Conservation (phyloP, 371 early-diverging fungal genomes). For the Mortierella sp. region DNA sequence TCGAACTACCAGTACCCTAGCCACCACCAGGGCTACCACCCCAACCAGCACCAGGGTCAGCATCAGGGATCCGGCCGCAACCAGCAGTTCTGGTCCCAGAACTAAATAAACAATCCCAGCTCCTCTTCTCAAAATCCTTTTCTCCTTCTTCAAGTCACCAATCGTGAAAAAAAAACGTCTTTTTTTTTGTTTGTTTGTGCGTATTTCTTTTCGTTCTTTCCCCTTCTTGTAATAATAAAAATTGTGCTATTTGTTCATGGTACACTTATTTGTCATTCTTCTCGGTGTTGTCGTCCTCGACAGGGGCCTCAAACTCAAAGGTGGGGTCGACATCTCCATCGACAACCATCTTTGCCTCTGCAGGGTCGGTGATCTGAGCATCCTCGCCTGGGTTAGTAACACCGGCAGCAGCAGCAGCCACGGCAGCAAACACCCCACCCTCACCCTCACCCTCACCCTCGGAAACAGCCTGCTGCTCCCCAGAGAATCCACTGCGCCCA, state of each 20-base stretch:
- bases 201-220: neutral
- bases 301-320: slow-evolving; percentile 10
- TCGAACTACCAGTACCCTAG: slow-evolving; percentile 54
- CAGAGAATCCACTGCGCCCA: neutral
- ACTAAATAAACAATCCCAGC: slow-evolving; percentile 11
- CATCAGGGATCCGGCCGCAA: slow-evolving; percentile 44
- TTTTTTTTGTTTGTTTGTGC: neutral
- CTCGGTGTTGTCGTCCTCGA: neutral
- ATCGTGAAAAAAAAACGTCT: neutral
- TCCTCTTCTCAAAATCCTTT: neutral
- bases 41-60: slow-evolving; percentile 44
- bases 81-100: slow-evolving; percentile 52
- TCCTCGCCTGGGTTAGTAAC: neutral
- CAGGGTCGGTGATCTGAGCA: neutral
- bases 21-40: slow-evolving; percentile 52
- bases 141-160: neutral
- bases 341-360: neutral
- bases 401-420: neutral
- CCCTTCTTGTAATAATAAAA: slow-evolving; percentile 5
- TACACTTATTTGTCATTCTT: neutral
- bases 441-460: neutral
- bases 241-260: neutral
- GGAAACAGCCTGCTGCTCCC: neutral
- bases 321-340: slow-evolving; percentile 2
- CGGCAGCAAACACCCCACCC: neutral